Evolutionary conservation across 257 asterid species (phyloP).

Genomic region (Gardenia jasminoides): DNA sequence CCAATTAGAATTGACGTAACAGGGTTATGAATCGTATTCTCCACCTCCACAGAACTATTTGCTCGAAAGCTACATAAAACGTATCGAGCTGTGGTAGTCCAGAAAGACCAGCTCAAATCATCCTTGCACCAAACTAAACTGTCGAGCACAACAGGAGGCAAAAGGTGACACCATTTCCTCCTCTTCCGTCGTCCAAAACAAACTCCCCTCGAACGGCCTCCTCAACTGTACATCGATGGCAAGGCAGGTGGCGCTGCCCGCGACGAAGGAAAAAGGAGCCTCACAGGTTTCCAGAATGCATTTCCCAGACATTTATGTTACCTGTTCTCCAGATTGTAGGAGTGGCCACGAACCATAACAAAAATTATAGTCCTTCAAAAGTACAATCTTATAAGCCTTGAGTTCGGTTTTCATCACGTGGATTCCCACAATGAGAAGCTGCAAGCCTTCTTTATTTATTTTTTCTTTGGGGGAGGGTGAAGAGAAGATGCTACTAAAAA

Average conservation of each 20-base stretch:
- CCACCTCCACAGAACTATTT: background rate
- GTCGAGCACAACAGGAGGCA: background rate
- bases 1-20: background rate
- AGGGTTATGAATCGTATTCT: background rate
- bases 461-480: too few relatives aligned
- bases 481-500: background rate
- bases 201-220: background rate
- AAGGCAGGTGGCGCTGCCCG: background rate
- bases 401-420: background rate
- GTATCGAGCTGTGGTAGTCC: too few relatives aligned
- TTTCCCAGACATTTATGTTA: background rate
- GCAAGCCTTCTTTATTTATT: background rate
- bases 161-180: background rate
- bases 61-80: background rate
- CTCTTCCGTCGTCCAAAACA: background rate
- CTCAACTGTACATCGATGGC: background rate
- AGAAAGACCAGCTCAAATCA: background rate
- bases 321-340: background rate
- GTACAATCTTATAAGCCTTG: background rate
- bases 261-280: background rate
- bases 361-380: background rate
- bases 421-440: background rate
- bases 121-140: background rate
- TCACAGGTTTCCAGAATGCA: background rate
- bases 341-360: background rate